Evolutionary conservation across 169 alveolate species (phyloP).

Genomic region (Plasmodium gonderi): DNA sequence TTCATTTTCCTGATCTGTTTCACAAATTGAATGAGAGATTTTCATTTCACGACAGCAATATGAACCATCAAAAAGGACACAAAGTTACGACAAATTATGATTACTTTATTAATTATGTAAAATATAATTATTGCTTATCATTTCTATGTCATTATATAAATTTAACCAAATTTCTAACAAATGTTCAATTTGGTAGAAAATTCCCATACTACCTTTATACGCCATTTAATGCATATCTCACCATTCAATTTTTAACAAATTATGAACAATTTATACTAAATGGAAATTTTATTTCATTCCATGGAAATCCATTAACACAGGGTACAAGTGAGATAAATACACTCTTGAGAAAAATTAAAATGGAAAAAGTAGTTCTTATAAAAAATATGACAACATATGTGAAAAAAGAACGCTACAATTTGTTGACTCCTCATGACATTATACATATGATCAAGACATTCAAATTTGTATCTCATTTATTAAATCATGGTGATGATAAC

Average conservation of each 20-base stretch:
- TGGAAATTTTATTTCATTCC: not conserved
- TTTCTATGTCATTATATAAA: slow-evolving; percentile 27
- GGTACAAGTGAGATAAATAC: not conserved
- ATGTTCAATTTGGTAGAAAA: not conserved
- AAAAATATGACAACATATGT: slow-evolving; percentile 2
- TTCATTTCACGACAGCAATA: not conserved
- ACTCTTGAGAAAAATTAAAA: not conserved
- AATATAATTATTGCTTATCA: slow-evolving; percentile 38
- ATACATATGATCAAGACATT: slow-evolving; percentile 30
- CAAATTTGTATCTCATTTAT: slow-evolving; percentile 5
- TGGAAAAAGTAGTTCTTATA: slow-evolving; percentile 4
- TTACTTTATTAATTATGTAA: slow-evolving; percentile 38
- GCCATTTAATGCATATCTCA: slow-evolving; percentile 52
- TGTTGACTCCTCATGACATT: slow-evolving; percentile 10
- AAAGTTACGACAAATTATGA: slow-evolving; percentile 3
- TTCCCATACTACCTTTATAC: slow-evolving; percentile 27
- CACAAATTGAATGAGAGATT: slow-evolving; percentile 4
- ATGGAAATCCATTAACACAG: too few relatives aligned
- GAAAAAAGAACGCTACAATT: not conserved
- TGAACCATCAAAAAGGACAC: not conserved
- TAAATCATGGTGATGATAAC: too few relatives aligned
- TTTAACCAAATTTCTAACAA: not conserved
- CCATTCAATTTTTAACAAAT: slow-evolving; percentile 2
- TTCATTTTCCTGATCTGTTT: slow-evolving; percentile 20
- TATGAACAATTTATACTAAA: not conserved